phyloP scores from a whole-genome alignment of 2,329 filamentous ascomycete genomes.

The Sclerotinia spermophila region DNA sequence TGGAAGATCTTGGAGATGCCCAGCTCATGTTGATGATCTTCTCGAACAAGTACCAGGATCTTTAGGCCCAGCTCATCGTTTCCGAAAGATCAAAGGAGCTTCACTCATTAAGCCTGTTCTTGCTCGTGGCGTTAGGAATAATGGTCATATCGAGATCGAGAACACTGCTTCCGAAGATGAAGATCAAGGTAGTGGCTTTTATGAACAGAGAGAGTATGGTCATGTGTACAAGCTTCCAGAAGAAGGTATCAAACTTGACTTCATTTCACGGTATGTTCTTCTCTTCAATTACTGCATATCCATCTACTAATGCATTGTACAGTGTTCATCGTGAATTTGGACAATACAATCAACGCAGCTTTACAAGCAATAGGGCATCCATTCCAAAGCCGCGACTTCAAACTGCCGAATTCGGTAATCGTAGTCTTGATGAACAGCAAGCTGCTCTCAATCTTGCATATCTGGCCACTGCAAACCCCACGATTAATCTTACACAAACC shows the following conservation, averaged over 20 bases:
- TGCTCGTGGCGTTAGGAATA: slow-evolving; percentile 64
- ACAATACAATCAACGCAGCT: slow-evolving; percentile 18
- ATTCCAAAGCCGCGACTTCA: slow-evolving; percentile 17
- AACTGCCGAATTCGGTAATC: slow-evolving; percentile 23
- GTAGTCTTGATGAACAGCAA: slow-evolving; percentile 56
- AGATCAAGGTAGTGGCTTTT: slow-evolving; percentile 48
- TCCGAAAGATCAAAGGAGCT: slow-evolving; percentile 56
- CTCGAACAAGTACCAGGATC: slow-evolving; percentile 55
- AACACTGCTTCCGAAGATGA: slow-evolving; percentile 53
- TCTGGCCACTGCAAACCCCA: slow-evolving; percentile 49
- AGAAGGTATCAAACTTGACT: slow-evolving; percentile 64
- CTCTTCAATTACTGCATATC: not conserved
- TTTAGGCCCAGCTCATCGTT: slow-evolving; percentile 58
- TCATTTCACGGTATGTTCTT: slow-evolving; percentile 58
- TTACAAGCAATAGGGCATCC: slow-evolving; percentile 14
- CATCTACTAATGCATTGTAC: not conserved
- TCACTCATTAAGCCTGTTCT: slow-evolving; percentile 51
- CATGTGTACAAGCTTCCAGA: slow-evolving; percentile 61
- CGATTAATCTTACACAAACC: slow-evolving; percentile 42
- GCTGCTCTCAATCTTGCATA: slow-evolving; percentile 61
- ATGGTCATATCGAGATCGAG: slow-evolving; percentile 68
- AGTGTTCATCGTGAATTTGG: slow-evolving; percentile 23
- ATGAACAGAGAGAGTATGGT: slow-evolving; percentile 58
- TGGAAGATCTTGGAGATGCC: slow-evolving; percentile 78
- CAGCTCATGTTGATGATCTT: slow-evolving; percentile 77